A percentile compares a stretch with the other conserved stretches of the same genome.
These are phyloP conservation scores for Phytophthora capsici DNA, from an alignment of 352 stramenopile species.

Conservation along the genomic window DNA sequence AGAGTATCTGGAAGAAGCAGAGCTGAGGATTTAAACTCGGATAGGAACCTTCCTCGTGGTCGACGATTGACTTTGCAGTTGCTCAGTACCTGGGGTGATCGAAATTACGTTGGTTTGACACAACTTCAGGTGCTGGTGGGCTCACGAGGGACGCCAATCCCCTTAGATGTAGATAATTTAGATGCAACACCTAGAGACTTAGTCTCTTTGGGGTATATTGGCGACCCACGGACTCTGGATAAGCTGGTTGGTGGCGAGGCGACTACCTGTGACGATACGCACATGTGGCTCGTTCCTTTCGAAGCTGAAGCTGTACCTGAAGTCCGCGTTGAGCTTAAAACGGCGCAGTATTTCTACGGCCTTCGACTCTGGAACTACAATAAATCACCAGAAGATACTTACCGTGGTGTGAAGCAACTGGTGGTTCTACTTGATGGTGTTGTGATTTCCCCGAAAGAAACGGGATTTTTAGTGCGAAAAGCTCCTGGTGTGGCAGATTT, in stretches of 20 bases:
- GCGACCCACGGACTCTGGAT: slow-evolving; percentile 85
- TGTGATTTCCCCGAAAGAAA: slow-evolving; percentile 57
- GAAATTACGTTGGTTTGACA: slow-evolving; percentile 87
- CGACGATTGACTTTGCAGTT: slow-evolving; percentile 62
- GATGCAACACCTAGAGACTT: slow-evolving; percentile 77
- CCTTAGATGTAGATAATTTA: slow-evolving; percentile 53
- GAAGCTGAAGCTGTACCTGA: slow-evolving; percentile 34
- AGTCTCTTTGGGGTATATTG: slow-evolving; percentile 71
- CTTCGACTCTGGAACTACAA: slow-evolving; percentile 87
- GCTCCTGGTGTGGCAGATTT: slow-evolving; percentile 72
- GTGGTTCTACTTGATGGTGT: slow-evolving; percentile 53
- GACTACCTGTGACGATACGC: slow-evolving; percentile 86
- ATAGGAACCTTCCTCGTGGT: slow-evolving; percentile 43
- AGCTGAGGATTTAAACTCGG: slow-evolving; percentile 13
- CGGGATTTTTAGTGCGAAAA: slow-evolving; percentile 79
- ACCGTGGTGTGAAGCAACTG: slow-evolving; percentile 72
- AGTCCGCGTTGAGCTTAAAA: slow-evolving; percentile 68
- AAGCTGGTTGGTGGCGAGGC: slow-evolving; percentile 89
- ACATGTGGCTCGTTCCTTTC: slow-evolving; percentile 91
- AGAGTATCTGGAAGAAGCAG: slow-evolving; percentile 14
- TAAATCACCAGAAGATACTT: slow-evolving; percentile 74
- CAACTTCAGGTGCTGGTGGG: slow-evolving; percentile 75
- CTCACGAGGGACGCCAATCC: slow-evolving; percentile 40
- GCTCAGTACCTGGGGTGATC: slow-evolving; percentile 77
- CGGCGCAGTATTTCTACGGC: slow-evolving; percentile 58